These are phyloP conservation scores for Aspergillus novofumigatus DNA, from an alignment of 2,329 filamentous ascomycete genomes.

Conservation along the genomic window DNA sequence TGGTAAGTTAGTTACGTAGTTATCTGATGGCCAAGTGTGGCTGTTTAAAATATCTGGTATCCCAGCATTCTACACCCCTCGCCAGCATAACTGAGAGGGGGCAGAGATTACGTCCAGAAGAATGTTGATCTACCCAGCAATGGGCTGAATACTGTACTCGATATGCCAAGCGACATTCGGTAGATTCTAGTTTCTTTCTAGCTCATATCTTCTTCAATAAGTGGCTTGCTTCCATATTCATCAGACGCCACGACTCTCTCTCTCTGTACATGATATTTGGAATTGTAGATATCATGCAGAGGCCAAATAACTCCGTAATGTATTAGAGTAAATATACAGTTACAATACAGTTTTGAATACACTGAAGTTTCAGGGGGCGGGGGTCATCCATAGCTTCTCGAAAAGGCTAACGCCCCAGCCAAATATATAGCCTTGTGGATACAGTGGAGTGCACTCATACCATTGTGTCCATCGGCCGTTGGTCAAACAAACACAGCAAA, in stretches of 20 bases:
- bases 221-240: background rate
- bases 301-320: background rate
- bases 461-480: conserved; percentile 16
- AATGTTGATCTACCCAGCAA: conserved; percentile 1
- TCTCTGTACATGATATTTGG: background rate
- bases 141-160: background rate
- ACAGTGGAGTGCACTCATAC: background rate
- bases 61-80: conserved; percentile 18
- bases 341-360: background rate
- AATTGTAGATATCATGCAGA: background rate
- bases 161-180: background rate
- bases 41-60: background rate
- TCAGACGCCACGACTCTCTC: no score
- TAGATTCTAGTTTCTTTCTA: background rate
- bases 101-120: background rate
- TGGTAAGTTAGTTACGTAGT: background rate
- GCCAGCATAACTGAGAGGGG: conserved; percentile 13
- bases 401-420: conserved; percentile 3
- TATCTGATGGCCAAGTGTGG: background rate
- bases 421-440: conserved; percentile 22
- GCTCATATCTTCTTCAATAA: background rate
- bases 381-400: conserved; percentile 1
- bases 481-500: conserved; percentile 11
- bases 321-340: background rate
- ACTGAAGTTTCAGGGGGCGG: conserved; percentile 15